phyloP scores from a whole-genome alignment of 352 stramenopile species.

The Pythium apleroticum region DNA sequence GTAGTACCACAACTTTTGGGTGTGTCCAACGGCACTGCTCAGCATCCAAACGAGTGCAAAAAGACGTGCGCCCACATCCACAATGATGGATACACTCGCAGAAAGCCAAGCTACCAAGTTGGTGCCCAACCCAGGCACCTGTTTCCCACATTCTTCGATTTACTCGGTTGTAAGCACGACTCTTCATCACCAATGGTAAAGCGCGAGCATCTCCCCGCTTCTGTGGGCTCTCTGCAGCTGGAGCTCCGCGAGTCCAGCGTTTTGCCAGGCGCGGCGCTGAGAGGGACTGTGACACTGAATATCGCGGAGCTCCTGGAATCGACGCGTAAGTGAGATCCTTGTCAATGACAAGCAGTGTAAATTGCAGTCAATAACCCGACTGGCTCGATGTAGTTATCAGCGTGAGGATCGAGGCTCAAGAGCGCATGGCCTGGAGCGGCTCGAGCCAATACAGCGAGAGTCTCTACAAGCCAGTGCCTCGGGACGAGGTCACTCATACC shows the following conservation, averaged over 20 bases:
- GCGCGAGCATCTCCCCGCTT: neutral
- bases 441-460: neutral
- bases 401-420: neutral
- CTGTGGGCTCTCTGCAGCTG: neutral
- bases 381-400: neutral
- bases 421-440: neutral
- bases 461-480: neutral
- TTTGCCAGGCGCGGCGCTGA: neutral
- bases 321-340: neutral
- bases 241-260: neutral
- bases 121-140: no score
- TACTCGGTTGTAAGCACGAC: no score
- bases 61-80: no score
- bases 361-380: no score
- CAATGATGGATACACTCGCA: no score
- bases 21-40: no score
- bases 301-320: neutral
- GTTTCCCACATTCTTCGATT: no score
- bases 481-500: neutral
- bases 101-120: no score
- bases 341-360: no score
- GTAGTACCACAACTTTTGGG: no score
- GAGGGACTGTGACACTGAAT: neutral
- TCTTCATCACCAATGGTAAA: neutral
- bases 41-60: no score